Evolutionary conservation across 1,284 basidiomycete species (phyloP).

Genomic region (Cronartium ribicola): DNA sequence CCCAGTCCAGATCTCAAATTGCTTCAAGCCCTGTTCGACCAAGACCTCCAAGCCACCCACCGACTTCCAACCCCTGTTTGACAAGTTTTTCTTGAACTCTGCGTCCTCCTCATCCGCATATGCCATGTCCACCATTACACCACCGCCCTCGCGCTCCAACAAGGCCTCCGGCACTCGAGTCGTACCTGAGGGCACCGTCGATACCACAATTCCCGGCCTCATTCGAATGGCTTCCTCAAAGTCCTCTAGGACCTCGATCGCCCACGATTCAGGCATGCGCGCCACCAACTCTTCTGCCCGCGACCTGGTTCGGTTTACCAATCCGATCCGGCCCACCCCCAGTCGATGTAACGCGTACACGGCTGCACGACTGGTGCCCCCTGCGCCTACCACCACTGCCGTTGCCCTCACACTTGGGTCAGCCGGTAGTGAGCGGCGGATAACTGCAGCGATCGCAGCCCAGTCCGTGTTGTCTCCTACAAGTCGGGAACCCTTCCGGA

Average conservation of each 20-base stretch:
- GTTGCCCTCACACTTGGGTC: slow-evolving; percentile 52
- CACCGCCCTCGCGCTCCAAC: slow-evolving; percentile 52
- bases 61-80: slow-evolving; percentile 60
- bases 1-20: slow-evolving; percentile 75
- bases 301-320: slow-evolving; percentile 73
- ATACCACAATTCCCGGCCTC: slow-evolving; percentile 56
- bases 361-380: slow-evolving; percentile 85
- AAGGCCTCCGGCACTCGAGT: slow-evolving; percentile 56
- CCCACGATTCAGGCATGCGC: slow-evolving; percentile 61
- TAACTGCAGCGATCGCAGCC: slow-evolving; percentile 69
- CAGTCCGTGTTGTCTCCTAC: slow-evolving; percentile 92
- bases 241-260: slow-evolving; percentile 59
- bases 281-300: slow-evolving; percentile 67
- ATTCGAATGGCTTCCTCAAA: slow-evolving; percentile 45
- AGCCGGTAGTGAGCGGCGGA: slow-evolving; percentile 46
- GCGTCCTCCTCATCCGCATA: slow-evolving; percentile 74
- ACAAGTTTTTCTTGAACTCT: slow-evolving; percentile 59
- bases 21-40: slow-evolving; percentile 77
- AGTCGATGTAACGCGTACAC: slow-evolving; percentile 76
- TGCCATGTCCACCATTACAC: slow-evolving; percentile 84
- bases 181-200: background rate
- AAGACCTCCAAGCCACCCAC: slow-evolving; percentile 78
- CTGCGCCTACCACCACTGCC: slow-evolving; percentile 81
- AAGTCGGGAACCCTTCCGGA: slow-evolving; percentile 60
- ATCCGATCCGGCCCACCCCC: slow-evolving; percentile 66